These are phyloP conservation scores for Mycena epipterygia DNA, from an alignment of 768 basidiomycete species.

Conservation along the genomic window DNA sequence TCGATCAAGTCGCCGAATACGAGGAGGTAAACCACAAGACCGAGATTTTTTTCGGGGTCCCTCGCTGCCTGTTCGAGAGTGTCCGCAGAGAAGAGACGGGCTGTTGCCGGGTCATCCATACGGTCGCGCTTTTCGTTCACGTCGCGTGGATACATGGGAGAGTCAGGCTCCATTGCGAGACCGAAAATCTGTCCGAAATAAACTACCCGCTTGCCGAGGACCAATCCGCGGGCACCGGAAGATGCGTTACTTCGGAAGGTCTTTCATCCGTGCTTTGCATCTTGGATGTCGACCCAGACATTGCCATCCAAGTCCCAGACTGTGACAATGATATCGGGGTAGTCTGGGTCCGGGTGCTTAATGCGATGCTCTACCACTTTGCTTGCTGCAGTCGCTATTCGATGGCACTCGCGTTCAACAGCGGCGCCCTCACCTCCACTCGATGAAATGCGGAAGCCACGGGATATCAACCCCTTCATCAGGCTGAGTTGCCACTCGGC, in stretches of 20 bases:
- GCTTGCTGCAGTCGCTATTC: background rate
- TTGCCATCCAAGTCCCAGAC: slow-evolving; percentile 10
- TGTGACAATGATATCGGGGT: background rate
- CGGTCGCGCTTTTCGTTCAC: background rate
- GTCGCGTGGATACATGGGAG: slow-evolving; percentile 6
- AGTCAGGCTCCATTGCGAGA: background rate
- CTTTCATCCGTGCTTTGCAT: slow-evolving; percentile 5
- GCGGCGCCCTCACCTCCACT: slow-evolving; percentile 12
- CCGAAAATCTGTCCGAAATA: background rate
- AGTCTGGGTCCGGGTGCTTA: background rate
- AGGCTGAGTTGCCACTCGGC: background rate
- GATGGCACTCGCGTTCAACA: slow-evolving; percentile 17
- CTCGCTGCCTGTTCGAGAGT: slow-evolving; percentile 28
- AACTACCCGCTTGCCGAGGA: background rate
- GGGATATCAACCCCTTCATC: slow-evolving; percentile 6
- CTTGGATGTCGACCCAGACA: background rate
- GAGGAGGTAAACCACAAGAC: slow-evolving; percentile 42
- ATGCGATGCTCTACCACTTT: background rate
- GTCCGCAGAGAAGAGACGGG: slow-evolving; percentile 43
- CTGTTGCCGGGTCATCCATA: slow-evolving; percentile 50
- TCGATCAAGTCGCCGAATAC: slow-evolving; percentile 40
- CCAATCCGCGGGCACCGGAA: background rate
- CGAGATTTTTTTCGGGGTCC: slow-evolving; percentile 26
- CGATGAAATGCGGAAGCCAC: slow-evolving; percentile 1
- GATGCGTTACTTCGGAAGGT: background rate